Base-by-base conservation (phyloP, 805 yeast genomes). In the Lipomyces spencermartinsiae region DNA sequence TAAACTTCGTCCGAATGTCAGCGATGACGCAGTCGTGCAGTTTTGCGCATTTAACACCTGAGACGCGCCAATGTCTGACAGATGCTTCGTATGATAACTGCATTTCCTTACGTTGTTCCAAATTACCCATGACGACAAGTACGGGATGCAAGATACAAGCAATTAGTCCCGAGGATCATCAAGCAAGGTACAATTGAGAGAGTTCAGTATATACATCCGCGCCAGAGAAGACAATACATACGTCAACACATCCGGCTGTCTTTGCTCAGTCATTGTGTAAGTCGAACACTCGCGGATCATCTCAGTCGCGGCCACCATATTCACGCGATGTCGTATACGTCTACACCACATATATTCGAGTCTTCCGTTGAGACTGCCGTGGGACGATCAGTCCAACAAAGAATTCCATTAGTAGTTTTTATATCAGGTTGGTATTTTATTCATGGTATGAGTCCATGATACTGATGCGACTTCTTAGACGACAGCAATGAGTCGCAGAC, bases 301-400 rank as follows among this genome's bases (percentile, higher is more conserved):
- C 7, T 16, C 63, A 31, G 31, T 10, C 46, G 37, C 63, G 34
- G 12, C 34, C 8, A 16, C 49, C 1, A 25, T 43, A 43, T n/a
- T 43, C 49, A n/a, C 22, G 49, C 22, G 49, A 43, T 43, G 49
- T 43, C 49, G 19, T n/a, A 43, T 43, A 7, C 22, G 6, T 8
- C 16, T 3, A 43, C 49, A 10, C 8, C 49, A 14, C 19, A 19
- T 9, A 61, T 69, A 31, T 67, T 71, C 56, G 70, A 61, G 64
- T 59, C 68, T 25, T 66, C 71, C 22, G 73, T 71, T 19, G 67
- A 63, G 25, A 51, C 55, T 14, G 73, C 73, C 1, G 73, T 71
- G 19, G 43, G 53, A 10, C 39, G 69, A 31, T 62, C 73, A 10
- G 71, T 67, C 16, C 63, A 66, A 58, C 56, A 57, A 46, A 62